Evolutionary conservation across 352 stramenopile species (phyloP).

Genomic region (Phytopythium litorale): DNA sequence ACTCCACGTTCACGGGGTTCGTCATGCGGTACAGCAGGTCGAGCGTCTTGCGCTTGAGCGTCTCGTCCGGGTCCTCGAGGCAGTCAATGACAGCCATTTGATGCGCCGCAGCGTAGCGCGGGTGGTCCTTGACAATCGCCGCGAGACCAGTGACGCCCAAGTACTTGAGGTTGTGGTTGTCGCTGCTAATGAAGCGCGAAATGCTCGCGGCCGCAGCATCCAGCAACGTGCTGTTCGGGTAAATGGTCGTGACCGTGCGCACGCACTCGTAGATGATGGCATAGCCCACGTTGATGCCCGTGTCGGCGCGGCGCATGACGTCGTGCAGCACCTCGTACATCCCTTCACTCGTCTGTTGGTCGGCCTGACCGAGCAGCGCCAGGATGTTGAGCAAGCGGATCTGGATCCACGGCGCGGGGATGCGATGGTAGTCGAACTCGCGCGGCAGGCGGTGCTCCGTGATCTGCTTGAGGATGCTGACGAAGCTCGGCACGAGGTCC

Average conservation of each 20-base stretch:
- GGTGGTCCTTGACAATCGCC: constrained; percentile 96
- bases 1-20: constrained; percentile 99
- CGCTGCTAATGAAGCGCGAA: constrained; percentile 92
- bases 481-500: constrained; percentile 98
- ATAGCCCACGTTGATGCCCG: constrained; percentile 99
- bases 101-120: constrained; percentile 97
- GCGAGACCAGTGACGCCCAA: constrained; percentile 98
- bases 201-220: constrained; percentile 93
- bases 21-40: constrained; percentile 98
- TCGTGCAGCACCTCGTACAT: constrained; percentile 99
- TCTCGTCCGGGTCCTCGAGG: constrained; percentile 99
- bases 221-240: constrained; percentile 97
- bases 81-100: constrained; percentile 99
- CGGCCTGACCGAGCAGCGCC: constrained; percentile 92
- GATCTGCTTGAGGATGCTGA: constrained; percentile 99
- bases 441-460: constrained; percentile 97
- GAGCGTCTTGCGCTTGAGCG: constrained; percentile 98
- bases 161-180: constrained; percentile 99
- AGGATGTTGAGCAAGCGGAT: constrained; percentile 97
- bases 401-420: constrained; percentile 99
- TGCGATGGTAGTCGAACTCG: constrained; percentile 99
- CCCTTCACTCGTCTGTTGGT: constrained; percentile 93
- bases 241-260: constrained; percentile 98
- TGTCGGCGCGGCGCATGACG: constrained; percentile 98
- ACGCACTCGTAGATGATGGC: constrained; percentile 99